phyloP scores from a whole-genome alignment of 176 grass and related monocot genomes.

The Cenchrus americanus region DNA sequence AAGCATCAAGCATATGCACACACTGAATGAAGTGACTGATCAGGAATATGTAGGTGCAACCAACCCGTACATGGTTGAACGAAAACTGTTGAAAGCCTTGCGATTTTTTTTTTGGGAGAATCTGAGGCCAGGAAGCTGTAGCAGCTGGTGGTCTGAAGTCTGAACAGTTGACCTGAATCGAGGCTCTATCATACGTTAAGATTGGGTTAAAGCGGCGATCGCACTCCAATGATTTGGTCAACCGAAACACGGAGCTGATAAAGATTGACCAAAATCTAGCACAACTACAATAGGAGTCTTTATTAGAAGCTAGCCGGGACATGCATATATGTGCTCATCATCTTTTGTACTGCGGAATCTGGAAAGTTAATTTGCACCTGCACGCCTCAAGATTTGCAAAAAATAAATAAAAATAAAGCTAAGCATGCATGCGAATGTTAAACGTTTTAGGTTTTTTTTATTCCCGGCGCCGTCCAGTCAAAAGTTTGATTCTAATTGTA shows the following conservation, averaged over 20 bases:
- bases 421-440: background rate
- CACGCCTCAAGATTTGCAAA: background rate
- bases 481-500: constrained; percentile 11
- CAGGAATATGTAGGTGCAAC: background rate
- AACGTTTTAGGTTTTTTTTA: constrained; percentile 1
- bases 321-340: background rate
- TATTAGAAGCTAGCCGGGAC: background rate
- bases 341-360: background rate
- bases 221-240: constrained; percentile 6
- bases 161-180: constrained; percentile 27
- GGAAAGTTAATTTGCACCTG: background rate
- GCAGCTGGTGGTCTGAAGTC: constrained; percentile 29
- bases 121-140: background rate
- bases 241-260: background rate
- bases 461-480: background rate
- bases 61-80: background rate
- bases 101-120: background rate
- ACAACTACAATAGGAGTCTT: background rate
- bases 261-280: background rate
- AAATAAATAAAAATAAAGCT: background rate
- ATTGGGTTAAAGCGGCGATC: background rate
- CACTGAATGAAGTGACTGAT: background rate
- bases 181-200: background rate
- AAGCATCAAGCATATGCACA: background rate
- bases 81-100: background rate